Evolutionary conservation across 208 protist genomes (phyloP).

Genomic region (Crithidia acanthocephali): DNA sequence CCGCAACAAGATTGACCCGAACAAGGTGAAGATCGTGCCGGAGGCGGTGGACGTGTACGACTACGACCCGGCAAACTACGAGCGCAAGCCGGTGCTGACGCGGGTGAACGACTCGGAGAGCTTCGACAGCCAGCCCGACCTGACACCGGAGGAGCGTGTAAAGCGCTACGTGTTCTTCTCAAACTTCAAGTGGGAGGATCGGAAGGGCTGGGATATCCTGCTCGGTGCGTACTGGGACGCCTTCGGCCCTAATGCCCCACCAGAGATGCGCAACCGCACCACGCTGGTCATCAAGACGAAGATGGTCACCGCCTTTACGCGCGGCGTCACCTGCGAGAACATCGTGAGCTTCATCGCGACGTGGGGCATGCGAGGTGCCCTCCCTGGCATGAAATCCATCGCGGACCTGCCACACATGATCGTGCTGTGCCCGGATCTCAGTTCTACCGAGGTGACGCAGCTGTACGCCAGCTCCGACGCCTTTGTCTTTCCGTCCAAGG

Average conservation of each 20-base stretch:
- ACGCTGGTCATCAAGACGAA: slow-evolving; percentile 24
- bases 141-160: slow-evolving; percentile 23
- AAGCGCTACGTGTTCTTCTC: slow-evolving; percentile 55
- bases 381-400: slow-evolving; percentile 20
- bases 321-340: background rate
- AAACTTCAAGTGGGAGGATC: slow-evolving; percentile 70
- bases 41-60: slow-evolving; percentile 58
- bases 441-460: slow-evolving; percentile 30
- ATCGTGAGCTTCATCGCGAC: slow-evolving; percentile 19
- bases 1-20: slow-evolving; percentile 26
- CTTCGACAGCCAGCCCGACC: slow-evolving; percentile 34
- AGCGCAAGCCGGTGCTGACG: slow-evolving; percentile 7
- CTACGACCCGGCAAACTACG: slow-evolving; percentile 44
- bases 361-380: slow-evolving; percentile 18
- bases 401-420: slow-evolving; percentile 44
- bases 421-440: slow-evolving; percentile 27
- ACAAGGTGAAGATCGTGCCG: slow-evolving; percentile 46
- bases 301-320: background rate
- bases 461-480: slow-evolving; percentile 77
- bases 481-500: slow-evolving; percentile 88
- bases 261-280: slow-evolving; percentile 23
- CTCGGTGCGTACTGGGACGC: slow-evolving; percentile 57
- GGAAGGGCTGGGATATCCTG: slow-evolving; percentile 72
- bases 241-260: slow-evolving; percentile 38
- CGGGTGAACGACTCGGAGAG: no score